Percentiles rank a stretch among this genome's conserved stretches.
Conservation (phyloP, 768 basidiomycete genomes). For the Mycena vitilis region DNA sequence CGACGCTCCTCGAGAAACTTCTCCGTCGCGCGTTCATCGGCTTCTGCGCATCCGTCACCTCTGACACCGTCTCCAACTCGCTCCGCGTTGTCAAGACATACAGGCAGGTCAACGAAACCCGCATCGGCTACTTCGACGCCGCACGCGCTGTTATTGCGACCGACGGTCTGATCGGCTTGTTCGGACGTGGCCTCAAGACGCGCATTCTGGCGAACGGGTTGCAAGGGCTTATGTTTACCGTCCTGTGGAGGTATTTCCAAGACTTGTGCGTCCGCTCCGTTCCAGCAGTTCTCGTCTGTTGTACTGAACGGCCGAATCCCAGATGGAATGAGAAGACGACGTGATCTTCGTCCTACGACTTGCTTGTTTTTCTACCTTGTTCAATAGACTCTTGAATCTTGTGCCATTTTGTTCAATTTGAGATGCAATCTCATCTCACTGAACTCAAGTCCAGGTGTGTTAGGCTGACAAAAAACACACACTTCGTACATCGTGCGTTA, state of each 20-base stretch:
- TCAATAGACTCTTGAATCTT: neutral
- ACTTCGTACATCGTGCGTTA: too few relatives aligned
- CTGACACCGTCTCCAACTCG: constrained; percentile 89
- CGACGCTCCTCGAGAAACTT: constrained; percentile 68
- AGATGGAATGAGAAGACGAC: constrained; percentile 51
- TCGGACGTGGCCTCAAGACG: constrained; percentile 92
- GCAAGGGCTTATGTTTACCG: constrained; percentile 91
- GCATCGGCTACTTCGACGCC: constrained; percentile 83
- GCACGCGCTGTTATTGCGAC: constrained; percentile 78
- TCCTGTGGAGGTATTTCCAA: constrained; percentile 92
- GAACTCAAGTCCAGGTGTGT: too few relatives aligned
- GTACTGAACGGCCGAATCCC: neutral
- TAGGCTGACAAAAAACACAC: too few relatives aligned
- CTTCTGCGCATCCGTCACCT: constrained; percentile 86
- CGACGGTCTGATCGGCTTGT: constrained; percentile 84
- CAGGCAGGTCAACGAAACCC: constrained; percentile 87
- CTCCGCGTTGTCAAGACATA: constrained; percentile 96
- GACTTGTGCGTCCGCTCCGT: constrained; percentile 77
- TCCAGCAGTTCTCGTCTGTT: neutral
- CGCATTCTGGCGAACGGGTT: constrained; percentile 90
- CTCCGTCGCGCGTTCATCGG: constrained; percentile 90
- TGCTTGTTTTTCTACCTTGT: neutral
- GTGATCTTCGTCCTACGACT: neutral
- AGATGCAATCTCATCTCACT: too few relatives aligned
- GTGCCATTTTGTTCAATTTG: too few relatives aligned